phyloP scores from a whole-genome alignment of 140 eudicot species.

The Erigeron philadelphicus region DNA sequence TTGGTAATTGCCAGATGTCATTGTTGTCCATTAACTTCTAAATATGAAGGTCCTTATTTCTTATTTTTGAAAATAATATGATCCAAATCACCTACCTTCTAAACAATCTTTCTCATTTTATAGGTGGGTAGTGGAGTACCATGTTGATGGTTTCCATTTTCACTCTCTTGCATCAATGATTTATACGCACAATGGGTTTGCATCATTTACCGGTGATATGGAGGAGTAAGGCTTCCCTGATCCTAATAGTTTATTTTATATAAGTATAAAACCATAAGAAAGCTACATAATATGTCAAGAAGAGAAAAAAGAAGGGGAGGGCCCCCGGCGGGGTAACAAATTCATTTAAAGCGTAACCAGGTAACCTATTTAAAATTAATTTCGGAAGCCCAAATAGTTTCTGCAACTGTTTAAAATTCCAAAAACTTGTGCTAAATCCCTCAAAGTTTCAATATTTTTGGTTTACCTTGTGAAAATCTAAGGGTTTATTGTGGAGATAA shows the following conservation, averaged over 20 bases:
- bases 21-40: constrained; percentile 6
- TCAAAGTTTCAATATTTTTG: too few species aligned
- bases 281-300: neutral
- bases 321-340: too few species aligned
- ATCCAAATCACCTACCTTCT: constrained; percentile 3
- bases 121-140: constrained; percentile 97
- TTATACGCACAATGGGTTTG: constrained; percentile 95
- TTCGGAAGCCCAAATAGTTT: neutral
- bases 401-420: too few species aligned
- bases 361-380: neutral
- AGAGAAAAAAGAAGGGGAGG: neutral
- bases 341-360: neutral
- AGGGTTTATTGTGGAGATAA: neutral
- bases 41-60: neutral
- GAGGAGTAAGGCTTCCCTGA: constrained; percentile 72
- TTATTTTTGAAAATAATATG: constrained; percentile 2
- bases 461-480: neutral
- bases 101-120: constrained; percentile 23
- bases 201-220: constrained; percentile 83
- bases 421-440: too few species aligned
- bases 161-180: constrained; percentile 94
- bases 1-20: constrained; percentile 45
- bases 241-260: neutral
- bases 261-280: neutral
- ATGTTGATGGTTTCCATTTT: constrained; percentile 84